Conservation (phyloP, 2,329 filamentous ascomycete species). For the Xylaria sp. region DNA sequence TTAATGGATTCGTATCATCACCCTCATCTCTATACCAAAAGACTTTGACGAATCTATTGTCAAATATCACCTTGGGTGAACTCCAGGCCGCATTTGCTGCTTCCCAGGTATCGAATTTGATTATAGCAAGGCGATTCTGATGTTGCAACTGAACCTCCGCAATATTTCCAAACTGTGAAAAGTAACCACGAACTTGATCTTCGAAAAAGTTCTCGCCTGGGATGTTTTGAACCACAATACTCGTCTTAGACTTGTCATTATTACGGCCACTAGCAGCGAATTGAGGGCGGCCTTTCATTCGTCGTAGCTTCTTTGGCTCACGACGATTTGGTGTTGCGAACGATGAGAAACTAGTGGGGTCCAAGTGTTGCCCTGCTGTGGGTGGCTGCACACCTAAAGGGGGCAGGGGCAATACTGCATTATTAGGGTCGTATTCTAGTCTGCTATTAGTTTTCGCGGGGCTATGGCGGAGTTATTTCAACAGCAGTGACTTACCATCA, state of each 20-base stretch:
- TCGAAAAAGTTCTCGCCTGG: constrained; percentile 74
- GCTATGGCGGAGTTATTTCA: neutral
- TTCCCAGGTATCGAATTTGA: constrained; percentile 71
- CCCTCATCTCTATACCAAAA: constrained; percentile 72
- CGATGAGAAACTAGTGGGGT: constrained; percentile 24
- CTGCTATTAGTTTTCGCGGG: constrained; percentile 21
- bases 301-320: constrained; percentile 46
- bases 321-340: constrained; percentile 36
- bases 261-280: constrained; percentile 70
- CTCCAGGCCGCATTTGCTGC: constrained; percentile 73
- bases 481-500: constrained; percentile 41
- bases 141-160: constrained; percentile 67
- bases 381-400: constrained; percentile 25
- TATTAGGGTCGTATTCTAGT: constrained; percentile 64
- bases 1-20: constrained; percentile 35
- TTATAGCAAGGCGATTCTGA: constrained; percentile 69
- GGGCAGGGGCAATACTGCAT: constrained; percentile 47
- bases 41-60: constrained; percentile 85
- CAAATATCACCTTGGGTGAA: constrained; percentile 81
- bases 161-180: constrained; percentile 73
- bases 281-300: constrained; percentile 54
- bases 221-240: constrained; percentile 79
- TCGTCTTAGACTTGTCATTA: constrained; percentile 66
- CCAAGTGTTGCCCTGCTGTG: constrained; percentile 24
- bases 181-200: constrained; percentile 69